A percentile compares a stretch with the other conserved stretches of the same genome.
phyloP scores from a whole-genome alignment of 1,284 basidiomycete species.

The Irpex sp. region DNA sequence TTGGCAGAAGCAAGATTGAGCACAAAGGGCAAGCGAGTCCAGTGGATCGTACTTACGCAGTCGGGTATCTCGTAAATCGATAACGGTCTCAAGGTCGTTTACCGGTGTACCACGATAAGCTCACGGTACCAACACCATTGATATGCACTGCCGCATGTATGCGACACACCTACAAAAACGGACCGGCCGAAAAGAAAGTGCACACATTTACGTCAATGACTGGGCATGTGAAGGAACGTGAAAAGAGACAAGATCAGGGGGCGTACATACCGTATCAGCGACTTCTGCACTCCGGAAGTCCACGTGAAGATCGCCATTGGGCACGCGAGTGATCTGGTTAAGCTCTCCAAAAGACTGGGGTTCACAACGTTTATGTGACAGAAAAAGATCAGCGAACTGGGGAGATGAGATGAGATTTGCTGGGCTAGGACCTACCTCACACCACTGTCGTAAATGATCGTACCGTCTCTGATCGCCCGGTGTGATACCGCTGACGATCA shows the following conservation, averaged over 20 bases:
- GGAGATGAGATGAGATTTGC: neutral
- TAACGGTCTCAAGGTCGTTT: constrained; percentile 43
- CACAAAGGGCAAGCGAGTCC: neutral
- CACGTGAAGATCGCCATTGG: constrained; percentile 67
- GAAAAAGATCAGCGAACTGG: neutral
- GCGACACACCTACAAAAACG: constrained; percentile 56
- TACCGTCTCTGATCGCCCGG: constrained; percentile 28
- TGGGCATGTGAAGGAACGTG: neutral
- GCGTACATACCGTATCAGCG: constrained; percentile 59
- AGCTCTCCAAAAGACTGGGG: constrained; percentile 66
- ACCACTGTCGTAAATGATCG: constrained; percentile 51
- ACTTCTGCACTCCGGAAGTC: constrained; percentile 68
- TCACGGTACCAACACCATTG: constrained; percentile 66
- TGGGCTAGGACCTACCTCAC: constrained; percentile 45
- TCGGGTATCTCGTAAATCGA: neutral
- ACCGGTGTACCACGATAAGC: constrained; percentile 67
- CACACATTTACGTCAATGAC: neutral
- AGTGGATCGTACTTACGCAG: neutral
- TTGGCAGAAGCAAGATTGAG: neutral
- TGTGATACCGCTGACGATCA: constrained; percentile 35
- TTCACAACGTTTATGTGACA: constrained; percentile 5
- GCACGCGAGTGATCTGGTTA: constrained; percentile 60
- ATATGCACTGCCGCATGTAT: constrained; percentile 68
- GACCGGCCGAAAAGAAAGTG: neutral
- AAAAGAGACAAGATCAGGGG: neutral